Evolutionary conservation across 257 asterid species (phyloP), one percentile per base, ranked within the genome.

Genomic region (Jacaranda mimosifolia): DNA sequence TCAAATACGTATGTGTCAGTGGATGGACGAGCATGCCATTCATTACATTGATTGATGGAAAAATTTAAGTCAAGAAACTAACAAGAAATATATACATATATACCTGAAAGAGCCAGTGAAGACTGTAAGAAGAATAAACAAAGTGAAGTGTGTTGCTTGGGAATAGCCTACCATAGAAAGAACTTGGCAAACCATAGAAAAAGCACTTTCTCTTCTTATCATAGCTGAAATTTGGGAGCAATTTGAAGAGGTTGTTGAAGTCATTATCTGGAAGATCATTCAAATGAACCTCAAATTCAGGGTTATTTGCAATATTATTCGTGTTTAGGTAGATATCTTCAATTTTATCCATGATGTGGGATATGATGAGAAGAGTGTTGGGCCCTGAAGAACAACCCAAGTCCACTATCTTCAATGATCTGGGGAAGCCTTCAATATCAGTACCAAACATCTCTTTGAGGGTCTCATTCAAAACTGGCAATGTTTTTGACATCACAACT

Each of bases 101-200:
- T 68, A 86, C 92, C 88, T 86, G 89, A 45, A 89, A 86, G 53
- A 88, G 84, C 92, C 92, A 88, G 9, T 84, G 90, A n/a, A 88
- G 63, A 74, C 87, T 80, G 51, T 51, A 74, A 21, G 83, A 80
- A 4, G 92, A 84, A n/a, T 76, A 71, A 21, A 74, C 79, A 63
- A 83, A 81, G 75, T 86, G 75, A 1, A 86, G 9, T 62, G 52
- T 78, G 58, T 76, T 69, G 49, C 14, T 51, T 17, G 87, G 85
- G 6, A 83, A 73, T 35, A 85, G 70, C 76, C 87, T 81, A 42
- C 63, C 63, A 18, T 85, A 81, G 70, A 81, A 87, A 1, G 91
- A 85, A 9, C 86, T 86, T 6, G 85, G 80, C 72, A 70, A 39
- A 26, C 84, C 84, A 42, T 51, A 75, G 7, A 58, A 7, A 21